phyloP scores from a whole-genome alignment of 768 basidiomycete genomes.

The Amanita molliuscula region DNA sequence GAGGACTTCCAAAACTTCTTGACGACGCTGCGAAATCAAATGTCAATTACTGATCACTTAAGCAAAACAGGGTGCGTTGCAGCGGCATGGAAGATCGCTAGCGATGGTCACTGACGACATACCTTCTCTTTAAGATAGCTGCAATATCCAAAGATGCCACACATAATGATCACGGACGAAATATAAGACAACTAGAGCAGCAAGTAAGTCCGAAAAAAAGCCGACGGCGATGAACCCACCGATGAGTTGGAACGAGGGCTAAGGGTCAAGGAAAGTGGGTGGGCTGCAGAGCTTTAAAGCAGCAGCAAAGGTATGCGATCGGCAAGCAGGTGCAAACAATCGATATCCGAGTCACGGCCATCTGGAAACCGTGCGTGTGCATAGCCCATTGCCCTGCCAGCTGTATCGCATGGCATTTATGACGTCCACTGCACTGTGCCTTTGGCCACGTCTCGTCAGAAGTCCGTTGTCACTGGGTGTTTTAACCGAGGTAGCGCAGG shows the following conservation, averaged over 20 bases:
- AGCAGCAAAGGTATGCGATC: neutral
- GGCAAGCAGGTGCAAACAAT: conserved; percentile 5
- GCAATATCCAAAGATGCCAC: conserved; percentile 96
- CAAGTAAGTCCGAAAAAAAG: neutral
- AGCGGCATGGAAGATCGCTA: too few species aligned
- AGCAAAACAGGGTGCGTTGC: neutral
- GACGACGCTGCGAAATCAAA: conserved; percentile 53
- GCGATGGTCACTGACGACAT: conserved; percentile 16
- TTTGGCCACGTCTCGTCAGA: too few species aligned
- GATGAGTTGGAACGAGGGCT: neutral
- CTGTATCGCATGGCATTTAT: too few species aligned
- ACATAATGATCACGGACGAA: conserved; percentile 38
- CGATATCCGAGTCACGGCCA: conserved; percentile 4
- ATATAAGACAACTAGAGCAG: neutral
- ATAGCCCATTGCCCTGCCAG: neutral
- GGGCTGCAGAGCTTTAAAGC: conserved; percentile 4
- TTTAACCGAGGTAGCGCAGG: too few species aligned
- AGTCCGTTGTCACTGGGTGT: too few species aligned
- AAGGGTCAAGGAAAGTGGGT: neutral
- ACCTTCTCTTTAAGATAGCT: conserved; percentile 94
- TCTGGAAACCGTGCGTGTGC: neutral
- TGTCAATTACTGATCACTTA: neutral
- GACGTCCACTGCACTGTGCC: too few species aligned
- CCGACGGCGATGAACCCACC: neutral
- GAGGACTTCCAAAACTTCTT: conserved; percentile 85